Evolutionary conservation across 768 basidiomycete species (phyloP).

Genomic region (Cubamyces lactineus): DNA sequence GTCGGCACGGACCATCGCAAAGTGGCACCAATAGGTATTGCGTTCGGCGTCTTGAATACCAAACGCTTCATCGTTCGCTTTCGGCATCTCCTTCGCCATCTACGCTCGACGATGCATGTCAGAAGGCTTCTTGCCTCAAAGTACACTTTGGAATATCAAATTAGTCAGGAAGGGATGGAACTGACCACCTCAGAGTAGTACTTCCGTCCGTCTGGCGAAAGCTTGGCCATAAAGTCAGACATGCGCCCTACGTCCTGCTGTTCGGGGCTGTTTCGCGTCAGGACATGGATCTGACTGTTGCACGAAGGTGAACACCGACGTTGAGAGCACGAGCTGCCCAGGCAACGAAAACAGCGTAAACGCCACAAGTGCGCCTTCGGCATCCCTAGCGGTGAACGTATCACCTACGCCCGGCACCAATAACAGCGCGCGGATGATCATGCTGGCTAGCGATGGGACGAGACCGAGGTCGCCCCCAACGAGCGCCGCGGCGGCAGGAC

Average conservation of each 20-base stretch:
- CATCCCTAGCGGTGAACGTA: conserved; percentile 21
- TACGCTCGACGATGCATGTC: neutral
- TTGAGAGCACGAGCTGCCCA: conserved; percentile 19
- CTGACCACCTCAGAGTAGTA: conserved; percentile 23
- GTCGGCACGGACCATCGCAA: conserved; percentile 22
- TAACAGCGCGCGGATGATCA: conserved; percentile 9
- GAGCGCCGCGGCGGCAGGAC: conserved; percentile 6
- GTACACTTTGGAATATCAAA: too few relatives aligned
- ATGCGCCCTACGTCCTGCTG: conserved; percentile 21
- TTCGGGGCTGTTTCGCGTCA: conserved; percentile 11
- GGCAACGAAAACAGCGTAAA: conserved; percentile 19
- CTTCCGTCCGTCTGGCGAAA: conserved; percentile 23
- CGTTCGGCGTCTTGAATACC: conserved; percentile 11
- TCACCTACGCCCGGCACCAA: conserved; percentile 6
- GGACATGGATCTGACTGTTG: neutral
- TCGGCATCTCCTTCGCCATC: conserved; percentile 11
- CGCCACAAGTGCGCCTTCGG: conserved; percentile 19
- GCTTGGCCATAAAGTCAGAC: conserved; percentile 17
- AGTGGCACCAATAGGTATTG: conserved; percentile 25
- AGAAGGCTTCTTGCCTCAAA: too few relatives aligned
- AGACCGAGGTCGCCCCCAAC: conserved; percentile 14
- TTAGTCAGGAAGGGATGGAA: too few relatives aligned
- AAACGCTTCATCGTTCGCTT: conserved; percentile 12
- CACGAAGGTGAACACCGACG: neutral
- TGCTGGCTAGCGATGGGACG: conserved; percentile 2